phyloP scores from a whole-genome alignment of 2,329 filamentous ascomycete species.

The Coniochaeta pulveracea region DNA sequence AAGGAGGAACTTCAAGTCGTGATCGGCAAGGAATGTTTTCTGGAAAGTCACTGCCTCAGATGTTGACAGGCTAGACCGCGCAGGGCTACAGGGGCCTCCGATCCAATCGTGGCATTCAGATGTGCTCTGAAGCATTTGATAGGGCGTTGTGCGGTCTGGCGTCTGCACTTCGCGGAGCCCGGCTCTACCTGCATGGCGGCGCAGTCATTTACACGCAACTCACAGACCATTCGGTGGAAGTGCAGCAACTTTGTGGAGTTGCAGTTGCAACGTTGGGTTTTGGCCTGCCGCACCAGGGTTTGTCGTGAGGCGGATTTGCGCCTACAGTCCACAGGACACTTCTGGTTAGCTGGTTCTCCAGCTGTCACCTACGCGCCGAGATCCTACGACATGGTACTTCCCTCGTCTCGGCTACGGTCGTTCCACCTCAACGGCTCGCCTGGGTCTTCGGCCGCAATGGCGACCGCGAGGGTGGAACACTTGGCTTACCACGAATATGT shows the following conservation, averaged over 20 bases:
- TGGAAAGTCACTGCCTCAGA: too few relatives aligned
- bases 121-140: constrained; percentile 22
- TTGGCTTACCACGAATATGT: too few relatives aligned
- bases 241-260: too few relatives aligned
- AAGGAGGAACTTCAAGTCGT: too few relatives aligned
- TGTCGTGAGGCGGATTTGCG: neutral
- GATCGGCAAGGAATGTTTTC: too few relatives aligned
- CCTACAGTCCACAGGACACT: neutral
- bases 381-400: too few relatives aligned
- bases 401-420: neutral
- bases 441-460: neutral
- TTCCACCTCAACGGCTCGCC: constrained; percentile 1
- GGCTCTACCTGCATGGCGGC: constrained; percentile 29
- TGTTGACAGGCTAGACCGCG: too few relatives aligned
- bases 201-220: constrained; percentile 22
- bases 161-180: constrained; percentile 26
- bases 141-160: constrained; percentile 25
- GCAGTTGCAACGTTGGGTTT: too few relatives aligned
- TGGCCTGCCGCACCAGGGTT: too few relatives aligned
- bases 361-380: too few relatives aligned
- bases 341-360: neutral
- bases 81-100: constrained; percentile 13
- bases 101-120: constrained; percentile 23
- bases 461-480: too few relatives aligned
- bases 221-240: constrained; percentile 5